Evolutionary conservation across 2,329 filamentous ascomycete genomes (phyloP), one percentile per base, ranked within the genome.

Genomic region (Ceratocystis ficicola): DNA sequence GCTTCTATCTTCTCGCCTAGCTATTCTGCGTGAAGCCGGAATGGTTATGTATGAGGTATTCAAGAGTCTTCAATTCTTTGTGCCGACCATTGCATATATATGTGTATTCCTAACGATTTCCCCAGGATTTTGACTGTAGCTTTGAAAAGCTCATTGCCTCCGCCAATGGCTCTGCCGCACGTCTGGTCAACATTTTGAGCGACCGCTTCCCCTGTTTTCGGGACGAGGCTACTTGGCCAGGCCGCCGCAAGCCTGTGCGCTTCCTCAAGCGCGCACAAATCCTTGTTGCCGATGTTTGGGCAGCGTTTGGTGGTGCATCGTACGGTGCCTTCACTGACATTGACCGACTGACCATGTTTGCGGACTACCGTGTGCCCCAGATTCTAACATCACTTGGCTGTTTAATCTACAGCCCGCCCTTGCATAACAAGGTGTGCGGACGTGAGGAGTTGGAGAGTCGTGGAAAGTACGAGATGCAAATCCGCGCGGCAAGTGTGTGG

Each of bases 291-390:
- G 94, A 99, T 74, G 74, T 97, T 0, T 99, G 95, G 95, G 95
- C 94, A 4, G 95, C 91, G 69, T 97, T 97, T 74, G 84, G 93
- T 64, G 91, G 90, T 59, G 80, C 87, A 70, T 80, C 83, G 30
- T 92, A 86, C 72, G 95, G 94, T 41, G 79, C 82, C 32, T 99
- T 99, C 75, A 73, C 84, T 66, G 94, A 99, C 73, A 96, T 99
- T 71, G 88, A 94, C 76, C 90, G 91, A 74, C 88, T 99, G 71
- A 99, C 94, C 68, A 97, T 97, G 87, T 99, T 99, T 78, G 92
- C 94, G 72, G 94, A 99, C 77, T 99, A 99, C 73, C 88, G 94
- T 55, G 87, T 99, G 65, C 95, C 95, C 15, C 94, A 99, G 76
- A 94, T 96, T 70, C 82, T 99, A 44, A 85, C 92, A 71, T 85